Evolutionary conservation across 148 eudicot genomes (phyloP), one percentile per base, ranked within the genome.

Genomic region (Rhododendron kiyosumense): DNA sequence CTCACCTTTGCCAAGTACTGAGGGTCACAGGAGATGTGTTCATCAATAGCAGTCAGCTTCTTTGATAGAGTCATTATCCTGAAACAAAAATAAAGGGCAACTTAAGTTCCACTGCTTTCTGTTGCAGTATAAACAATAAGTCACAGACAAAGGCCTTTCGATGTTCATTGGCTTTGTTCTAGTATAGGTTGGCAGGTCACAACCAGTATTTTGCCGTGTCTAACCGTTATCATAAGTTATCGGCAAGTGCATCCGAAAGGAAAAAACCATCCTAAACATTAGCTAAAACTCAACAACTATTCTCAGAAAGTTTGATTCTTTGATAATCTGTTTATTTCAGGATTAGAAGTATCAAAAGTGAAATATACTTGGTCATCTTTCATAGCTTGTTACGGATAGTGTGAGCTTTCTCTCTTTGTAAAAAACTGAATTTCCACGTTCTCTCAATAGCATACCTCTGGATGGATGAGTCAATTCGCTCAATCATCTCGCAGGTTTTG

Each of bases 401-500:
- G 10, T 30, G 30, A 83, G 85, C 63, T 18, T 49, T 32, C 11
- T 7, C 3, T 73, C 85, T 46, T 45, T 65, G 28, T 82, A 34
- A 22, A 57, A 30, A 41, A 45, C 61, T 1, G 22, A 86, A 86
- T 67, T 34, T 67, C 45, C 38, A 38, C 12, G 10, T 41, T 61
- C 61, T 36, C 8, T n/a, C 8, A 3, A 61, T 20, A 78, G 13
- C 87, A 59, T 89, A 94, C 99, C 98, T 95, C 90, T 94, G 95
- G 85, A 95, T 95, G 67, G 99, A 95, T 78, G 89, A 91, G 87
- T 96, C 99, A 30, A 96, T 90, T 41, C 85, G 92, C 85, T 95
- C 98, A 84, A 96, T 94, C 98, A 95, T 95, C 90, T 88, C 97
- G 89, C 97, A 96, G 17, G 97, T 89, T 91, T 96, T 96, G 86